Evolutionary conservation across 2,329 filamentous ascomycete species (phyloP).

Genomic region (Colletotrichum tanaceti): DNA sequence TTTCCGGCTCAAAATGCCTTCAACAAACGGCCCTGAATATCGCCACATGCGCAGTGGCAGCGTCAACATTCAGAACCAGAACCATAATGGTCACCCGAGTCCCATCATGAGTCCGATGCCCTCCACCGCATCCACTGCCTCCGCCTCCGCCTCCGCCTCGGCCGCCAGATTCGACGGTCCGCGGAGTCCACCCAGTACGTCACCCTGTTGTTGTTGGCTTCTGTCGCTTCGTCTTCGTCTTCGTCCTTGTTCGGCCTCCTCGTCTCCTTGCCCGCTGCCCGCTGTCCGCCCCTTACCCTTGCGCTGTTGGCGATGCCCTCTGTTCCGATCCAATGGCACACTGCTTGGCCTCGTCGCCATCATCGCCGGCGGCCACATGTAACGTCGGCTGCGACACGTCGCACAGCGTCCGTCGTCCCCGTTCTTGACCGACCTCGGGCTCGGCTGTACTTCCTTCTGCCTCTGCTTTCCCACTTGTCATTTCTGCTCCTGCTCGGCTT

Average conservation of each 20-base stretch:
- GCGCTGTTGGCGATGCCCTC: conserved; percentile 1
- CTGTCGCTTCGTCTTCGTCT: conserved; percentile 15
- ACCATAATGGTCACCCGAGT: conserved; percentile 46
- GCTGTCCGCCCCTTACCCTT: too few species aligned
- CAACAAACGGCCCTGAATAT: conserved; percentile 60
- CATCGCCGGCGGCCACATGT: conserved; percentile 4
- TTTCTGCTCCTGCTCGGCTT: conserved; percentile 5
- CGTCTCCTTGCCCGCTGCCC: not conserved
- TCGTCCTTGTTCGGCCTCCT: not conserved
- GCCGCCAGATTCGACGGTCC: conserved; percentile 66
- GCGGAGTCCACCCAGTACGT: conserved; percentile 72
- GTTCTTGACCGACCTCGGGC: conserved; percentile 32
- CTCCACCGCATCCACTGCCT: conserved; percentile 43
- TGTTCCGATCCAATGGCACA: conserved; percentile 9
- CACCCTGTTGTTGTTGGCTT: conserved; percentile 19
- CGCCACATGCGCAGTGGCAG: conserved; percentile 69
- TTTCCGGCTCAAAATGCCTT: conserved; percentile 42
- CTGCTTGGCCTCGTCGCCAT: conserved; percentile 9
- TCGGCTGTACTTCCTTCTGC: conserved; percentile 22
- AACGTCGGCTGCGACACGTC: conserved; percentile 33
- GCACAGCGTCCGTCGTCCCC: conserved; percentile 37
- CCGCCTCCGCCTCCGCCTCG: conserved; percentile 11
- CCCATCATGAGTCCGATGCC: conserved; percentile 51
- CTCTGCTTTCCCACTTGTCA: too few species aligned
- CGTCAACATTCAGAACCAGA: conserved; percentile 61